These are phyloP conservation scores for Spongispora temasekensis DNA, from an alignment of 1,284 basidiomycete species.

Conservation along the genomic window DNA sequence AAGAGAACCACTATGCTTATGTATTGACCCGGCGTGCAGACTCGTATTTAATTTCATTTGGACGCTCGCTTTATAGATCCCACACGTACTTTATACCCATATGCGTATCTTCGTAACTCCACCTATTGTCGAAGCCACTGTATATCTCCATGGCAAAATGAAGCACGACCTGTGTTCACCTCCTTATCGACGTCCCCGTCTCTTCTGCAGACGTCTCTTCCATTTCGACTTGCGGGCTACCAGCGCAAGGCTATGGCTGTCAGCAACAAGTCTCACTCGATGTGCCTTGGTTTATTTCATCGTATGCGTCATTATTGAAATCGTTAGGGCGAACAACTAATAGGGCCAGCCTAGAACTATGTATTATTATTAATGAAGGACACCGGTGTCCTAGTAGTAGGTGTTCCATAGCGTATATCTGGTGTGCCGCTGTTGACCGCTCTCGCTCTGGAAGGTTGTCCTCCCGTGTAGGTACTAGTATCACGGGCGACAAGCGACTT, in stretches of 20 bases:
- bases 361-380: too few species aligned
- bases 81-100: too few species aligned
- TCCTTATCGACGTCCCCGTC: constrained; percentile 6
- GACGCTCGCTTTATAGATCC: constrained; percentile 4
- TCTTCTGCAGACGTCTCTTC: neutral
- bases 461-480: too few species aligned
- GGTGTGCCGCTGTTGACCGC: too few species aligned
- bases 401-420: too few species aligned
- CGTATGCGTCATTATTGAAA: neutral
- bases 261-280: neutral
- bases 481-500: too few species aligned
- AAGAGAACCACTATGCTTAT: too few species aligned
- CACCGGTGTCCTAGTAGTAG: too few species aligned
- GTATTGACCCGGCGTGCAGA: neutral
- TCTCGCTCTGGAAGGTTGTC: too few species aligned
- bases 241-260: neutral
- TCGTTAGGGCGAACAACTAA: too few species aligned
- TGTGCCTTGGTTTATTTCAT: neutral
- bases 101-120: neutral
- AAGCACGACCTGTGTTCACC: neutral
- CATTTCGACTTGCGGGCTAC: neutral
- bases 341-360: too few species aligned
- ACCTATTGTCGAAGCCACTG: neutral
- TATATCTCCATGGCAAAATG: constrained; percentile 4
- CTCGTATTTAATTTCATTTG: neutral